phyloP scores from a whole-genome alignment of 108 stramenopile species.

The Schizochytrium sp. region DNA sequence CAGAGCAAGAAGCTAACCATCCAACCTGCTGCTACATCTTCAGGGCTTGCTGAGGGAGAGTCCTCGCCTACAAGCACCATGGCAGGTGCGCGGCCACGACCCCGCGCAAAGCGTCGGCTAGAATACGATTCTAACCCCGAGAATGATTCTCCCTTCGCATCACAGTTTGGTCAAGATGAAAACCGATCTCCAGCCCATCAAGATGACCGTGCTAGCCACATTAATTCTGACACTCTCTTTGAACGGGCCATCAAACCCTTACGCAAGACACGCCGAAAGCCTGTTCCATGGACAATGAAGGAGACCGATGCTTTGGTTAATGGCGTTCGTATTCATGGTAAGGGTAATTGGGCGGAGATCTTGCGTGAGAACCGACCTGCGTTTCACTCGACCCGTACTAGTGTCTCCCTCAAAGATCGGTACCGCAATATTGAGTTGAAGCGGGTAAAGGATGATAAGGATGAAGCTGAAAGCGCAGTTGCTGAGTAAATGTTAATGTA shows the following conservation, averaged over 20 bases:
- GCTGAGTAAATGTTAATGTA: no score
- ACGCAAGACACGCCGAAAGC: conserved; percentile 21
- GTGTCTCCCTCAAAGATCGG: conserved; percentile 39
- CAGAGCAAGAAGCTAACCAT: not conserved
- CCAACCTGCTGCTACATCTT: no score
- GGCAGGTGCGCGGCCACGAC: not conserved
- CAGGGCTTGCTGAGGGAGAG: not conserved
- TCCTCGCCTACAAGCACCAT: not conserved
- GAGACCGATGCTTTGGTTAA: not conserved
- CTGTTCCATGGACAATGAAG: conserved; percentile 15
- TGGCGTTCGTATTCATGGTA: not conserved
- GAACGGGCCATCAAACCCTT: not conserved
- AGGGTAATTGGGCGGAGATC: conserved; percentile 30
- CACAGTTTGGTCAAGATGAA: conserved; percentile 2
- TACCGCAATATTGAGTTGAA: not conserved
- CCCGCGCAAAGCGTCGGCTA: not conserved
- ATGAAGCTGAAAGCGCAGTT: no score
- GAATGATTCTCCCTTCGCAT: conserved; percentile 21
- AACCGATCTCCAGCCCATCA: not conserved
- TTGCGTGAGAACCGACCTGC: not conserved
- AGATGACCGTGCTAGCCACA: not conserved
- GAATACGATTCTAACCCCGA: not conserved
- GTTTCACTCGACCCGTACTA: not conserved
- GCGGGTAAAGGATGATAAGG: not conserved
- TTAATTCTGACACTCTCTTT: not conserved